A percentile compares a stretch with the other conserved stretches of the same genome.
phyloP scores from a whole-genome alignment of 2,329 filamentous ascomycete species.

The Ophiostoma ulmi region DNA sequence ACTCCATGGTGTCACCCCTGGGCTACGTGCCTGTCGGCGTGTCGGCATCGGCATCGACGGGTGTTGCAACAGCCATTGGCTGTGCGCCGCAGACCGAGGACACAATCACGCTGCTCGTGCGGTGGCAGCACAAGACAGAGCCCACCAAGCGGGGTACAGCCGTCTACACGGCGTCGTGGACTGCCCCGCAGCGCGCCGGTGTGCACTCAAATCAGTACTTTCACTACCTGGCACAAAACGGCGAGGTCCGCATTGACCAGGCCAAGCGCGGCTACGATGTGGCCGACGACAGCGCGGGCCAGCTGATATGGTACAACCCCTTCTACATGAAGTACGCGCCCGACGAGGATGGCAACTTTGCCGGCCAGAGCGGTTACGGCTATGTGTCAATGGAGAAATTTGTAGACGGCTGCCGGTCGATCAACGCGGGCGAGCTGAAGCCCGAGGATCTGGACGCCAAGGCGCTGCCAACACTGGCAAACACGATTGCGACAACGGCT shows the following conservation, averaged over 20 bases:
- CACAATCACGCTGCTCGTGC: slow-evolving; percentile 84
- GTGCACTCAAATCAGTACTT: slow-evolving; percentile 98
- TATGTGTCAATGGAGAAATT: slow-evolving; percentile 97
- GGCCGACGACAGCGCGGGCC: slow-evolving; percentile 67
- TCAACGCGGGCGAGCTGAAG: slow-evolving; percentile 69
- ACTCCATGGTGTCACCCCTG: slow-evolving; percentile 73
- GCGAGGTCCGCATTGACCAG: slow-evolving; percentile 86
- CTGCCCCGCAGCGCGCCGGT: slow-evolving; percentile 82
- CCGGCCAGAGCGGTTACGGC: slow-evolving; percentile 84
- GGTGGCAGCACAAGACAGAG: slow-evolving; percentile 67
- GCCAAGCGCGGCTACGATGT: slow-evolving; percentile 89
- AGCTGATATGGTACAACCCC: slow-evolving; percentile 83
- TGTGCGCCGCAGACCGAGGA: slow-evolving; percentile 81
- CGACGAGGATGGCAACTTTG: slow-evolving; percentile 92
- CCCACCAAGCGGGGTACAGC: slow-evolving; percentile 70
- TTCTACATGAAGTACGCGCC: slow-evolving; percentile 95
- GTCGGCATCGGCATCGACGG: slow-evolving; percentile 69
- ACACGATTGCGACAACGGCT: slow-evolving; percentile 86
- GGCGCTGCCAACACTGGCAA: slow-evolving; percentile 76
- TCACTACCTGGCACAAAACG: slow-evolving; percentile 80
- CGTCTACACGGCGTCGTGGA: slow-evolving; percentile 93
- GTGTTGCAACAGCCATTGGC: slow-evolving; percentile 71
- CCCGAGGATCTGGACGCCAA: slow-evolving; percentile 73
- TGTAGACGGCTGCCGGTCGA: slow-evolving; percentile 73
- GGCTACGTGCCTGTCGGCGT: slow-evolving; percentile 75